phyloP scores from a whole-genome alignment of 805 yeast genomes.

The Maudiozyma barnettii region DNA sequence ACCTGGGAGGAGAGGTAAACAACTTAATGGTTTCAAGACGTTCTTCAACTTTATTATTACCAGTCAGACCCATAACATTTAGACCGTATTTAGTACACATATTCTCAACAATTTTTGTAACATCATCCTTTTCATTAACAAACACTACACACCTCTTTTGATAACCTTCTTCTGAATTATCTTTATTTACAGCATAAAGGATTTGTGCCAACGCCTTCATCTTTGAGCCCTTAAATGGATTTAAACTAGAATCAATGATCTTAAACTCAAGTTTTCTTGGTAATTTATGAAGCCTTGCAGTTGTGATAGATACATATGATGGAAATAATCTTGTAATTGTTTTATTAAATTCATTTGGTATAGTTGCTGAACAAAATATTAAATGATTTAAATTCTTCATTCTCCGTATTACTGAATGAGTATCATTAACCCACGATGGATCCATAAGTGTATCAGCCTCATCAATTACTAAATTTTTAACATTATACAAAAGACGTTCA shows the following conservation, averaged over 20 bases:
- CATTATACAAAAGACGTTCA: conserved; percentile 35
- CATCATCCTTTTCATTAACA: conserved; percentile 66
- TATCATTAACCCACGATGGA: conserved; percentile 60
- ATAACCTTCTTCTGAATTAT: conserved; percentile 66
- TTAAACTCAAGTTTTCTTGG: conserved; percentile 66
- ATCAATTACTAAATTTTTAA: conserved; percentile 64
- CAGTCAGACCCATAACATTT: conserved; percentile 57
- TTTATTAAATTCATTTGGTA: conserved; percentile 66
- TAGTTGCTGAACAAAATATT: conserved; percentile 82
- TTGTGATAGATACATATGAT: conserved; percentile 50
- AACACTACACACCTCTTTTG: conserved; percentile 79
- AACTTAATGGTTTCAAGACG: conserved; percentile 46
- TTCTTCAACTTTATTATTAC: conserved; percentile 53
- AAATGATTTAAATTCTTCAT: conserved; percentile 51
- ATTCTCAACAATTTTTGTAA: conserved; percentile 45
- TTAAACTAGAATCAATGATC: conserved; percentile 62
- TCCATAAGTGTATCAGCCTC: conserved; percentile 94
- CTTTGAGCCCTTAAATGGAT: conserved; percentile 81
- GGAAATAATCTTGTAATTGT: conserved; percentile 56
- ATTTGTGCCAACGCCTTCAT: conserved; percentile 81
- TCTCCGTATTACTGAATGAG: conserved; percentile 43
- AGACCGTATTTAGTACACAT: conserved; percentile 43
- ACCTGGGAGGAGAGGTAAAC: conserved; percentile 55
- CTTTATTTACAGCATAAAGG: conserved; percentile 72
- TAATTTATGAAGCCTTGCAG: conserved; percentile 79